Percentiles rank a stretch among this genome's conserved stretches.
Conservation (phyloP, 2,329 filamentous ascomycete genomes). For the Gyromitra esculenta region DNA sequence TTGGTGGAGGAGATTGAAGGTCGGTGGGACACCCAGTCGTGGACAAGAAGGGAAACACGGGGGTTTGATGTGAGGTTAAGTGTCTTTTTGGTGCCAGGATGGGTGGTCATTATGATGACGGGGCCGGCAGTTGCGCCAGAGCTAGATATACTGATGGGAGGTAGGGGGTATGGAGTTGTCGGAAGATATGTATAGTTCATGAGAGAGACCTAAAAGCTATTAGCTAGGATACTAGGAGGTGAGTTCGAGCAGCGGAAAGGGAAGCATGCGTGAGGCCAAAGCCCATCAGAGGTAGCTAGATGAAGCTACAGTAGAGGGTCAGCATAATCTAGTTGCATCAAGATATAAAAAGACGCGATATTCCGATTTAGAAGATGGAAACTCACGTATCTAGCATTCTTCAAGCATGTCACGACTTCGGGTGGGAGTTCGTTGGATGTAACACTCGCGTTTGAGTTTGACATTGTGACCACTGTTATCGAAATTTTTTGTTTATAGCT, state of each 20-base stretch:
- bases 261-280: slow-evolving; percentile 74
- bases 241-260: not conserved
- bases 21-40: slow-evolving; percentile 96
- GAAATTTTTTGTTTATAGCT: not conserved
- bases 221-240: not conserved
- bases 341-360: slow-evolving; percentile 1
- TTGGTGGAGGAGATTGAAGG: slow-evolving; percentile 74
- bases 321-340: slow-evolving; percentile 48
- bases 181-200: slow-evolving; percentile 99
- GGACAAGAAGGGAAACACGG: slow-evolving; percentile 90
- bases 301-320: slow-evolving; percentile 73
- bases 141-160: slow-evolving; percentile 60
- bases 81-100: slow-evolving; percentile 79
- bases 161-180: slow-evolving; percentile 77
- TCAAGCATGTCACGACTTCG: slow-evolving; percentile 88
- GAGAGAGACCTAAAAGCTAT: slow-evolving; percentile 70
- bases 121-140: slow-evolving; percentile 64
- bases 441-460: slow-evolving; percentile 19
- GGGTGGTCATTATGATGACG: slow-evolving; percentile 95
- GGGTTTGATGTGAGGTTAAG: slow-evolving; percentile 85
- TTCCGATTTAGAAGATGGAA: slow-evolving; percentile 8
- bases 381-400: slow-evolving; percentile 92
- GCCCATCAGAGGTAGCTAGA: slow-evolving; percentile 85
- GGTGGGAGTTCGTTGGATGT: slow-evolving; percentile 74
- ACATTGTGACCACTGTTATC: slow-evolving; percentile 28